Conservation (phyloP, 306 rosid species). For the Malus sylvestris region DNA sequence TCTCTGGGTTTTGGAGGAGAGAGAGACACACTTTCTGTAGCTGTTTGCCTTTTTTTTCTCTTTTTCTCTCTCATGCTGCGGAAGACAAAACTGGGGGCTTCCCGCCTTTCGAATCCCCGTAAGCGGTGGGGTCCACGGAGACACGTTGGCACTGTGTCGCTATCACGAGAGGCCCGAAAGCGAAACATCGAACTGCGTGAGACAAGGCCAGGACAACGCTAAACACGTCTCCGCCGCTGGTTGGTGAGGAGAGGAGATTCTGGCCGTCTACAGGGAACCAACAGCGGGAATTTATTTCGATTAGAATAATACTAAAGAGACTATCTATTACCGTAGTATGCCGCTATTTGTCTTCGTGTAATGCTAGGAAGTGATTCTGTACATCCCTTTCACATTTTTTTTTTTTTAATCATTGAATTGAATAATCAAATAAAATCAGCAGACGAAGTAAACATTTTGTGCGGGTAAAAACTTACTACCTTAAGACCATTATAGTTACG, state of each 20-base stretch:
- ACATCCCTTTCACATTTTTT: too few relatives aligned
- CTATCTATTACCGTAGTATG: too few relatives aligned
- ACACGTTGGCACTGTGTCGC: conserved; percentile 27
- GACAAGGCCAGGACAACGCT: not conserved
- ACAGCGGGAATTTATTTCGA: conserved; percentile 40
- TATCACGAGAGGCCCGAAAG: conserved; percentile 46
- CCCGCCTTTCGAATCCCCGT: conserved; percentile 68
- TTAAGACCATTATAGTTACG: too few relatives aligned
- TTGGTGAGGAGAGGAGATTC: not conserved
- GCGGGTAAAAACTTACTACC: too few relatives aligned
- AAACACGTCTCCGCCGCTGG: conserved; percentile 7
- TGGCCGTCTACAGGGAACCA: conserved; percentile 19
- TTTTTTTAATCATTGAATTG: too few relatives aligned
- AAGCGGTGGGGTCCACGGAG: conserved; percentile 47
- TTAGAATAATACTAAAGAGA: too few relatives aligned
- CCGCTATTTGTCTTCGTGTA: too few relatives aligned
- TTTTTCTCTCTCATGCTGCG: not conserved
- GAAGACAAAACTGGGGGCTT: conserved; percentile 59
- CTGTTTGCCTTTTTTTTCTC: not conserved
- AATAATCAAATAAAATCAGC: too few relatives aligned
- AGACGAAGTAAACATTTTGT: too few relatives aligned
- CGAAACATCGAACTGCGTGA: conserved; percentile 58
- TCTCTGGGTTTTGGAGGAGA: conserved; percentile 18
- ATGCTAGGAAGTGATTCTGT: too few relatives aligned
- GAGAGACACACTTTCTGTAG: not conserved